Conservation (phyloP, 345 rosid genomes). For the thale cress (Arabidopsis thaliana) region DNA sequence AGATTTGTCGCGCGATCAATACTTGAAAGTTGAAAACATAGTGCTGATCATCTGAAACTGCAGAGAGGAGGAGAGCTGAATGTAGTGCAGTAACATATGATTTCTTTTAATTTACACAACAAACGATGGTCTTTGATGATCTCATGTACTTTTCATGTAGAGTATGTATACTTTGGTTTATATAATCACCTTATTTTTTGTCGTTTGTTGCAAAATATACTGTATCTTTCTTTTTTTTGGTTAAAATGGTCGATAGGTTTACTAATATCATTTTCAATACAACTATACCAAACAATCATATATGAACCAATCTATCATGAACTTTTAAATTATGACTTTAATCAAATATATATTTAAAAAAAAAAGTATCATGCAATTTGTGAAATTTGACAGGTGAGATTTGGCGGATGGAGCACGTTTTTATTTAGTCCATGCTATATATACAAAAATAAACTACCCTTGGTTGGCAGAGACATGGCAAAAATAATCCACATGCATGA, state of each 20-base stretch:
- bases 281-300: neutral
- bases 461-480: slow-evolving; percentile 33
- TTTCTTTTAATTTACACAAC: too few relatives aligned
- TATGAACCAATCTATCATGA: neutral
- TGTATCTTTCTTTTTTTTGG: too few relatives aligned
- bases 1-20: neutral
- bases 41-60: neutral
- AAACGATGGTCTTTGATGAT: neutral
- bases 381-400: slow-evolving; percentile 40
- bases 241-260: neutral
- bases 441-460: slow-evolving; percentile 17
- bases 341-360: neutral
- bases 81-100: neutral
- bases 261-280: too few relatives aligned
- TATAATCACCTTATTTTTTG: neutral
- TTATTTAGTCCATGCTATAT: neutral
- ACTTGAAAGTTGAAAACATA: neutral
- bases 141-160: neutral
- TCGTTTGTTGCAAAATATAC: neutral
- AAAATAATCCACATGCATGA: slow-evolving; percentile 25
- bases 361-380: neutral
- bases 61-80: too few relatives aligned
- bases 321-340: neutral
- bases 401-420: slow-evolving; percentile 42
- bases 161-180: neutral